These are phyloP conservation scores for Bombardia bombarda DNA, from an alignment of 495 filamentous ascomycete genomes.

Conservation along the genomic window DNA sequence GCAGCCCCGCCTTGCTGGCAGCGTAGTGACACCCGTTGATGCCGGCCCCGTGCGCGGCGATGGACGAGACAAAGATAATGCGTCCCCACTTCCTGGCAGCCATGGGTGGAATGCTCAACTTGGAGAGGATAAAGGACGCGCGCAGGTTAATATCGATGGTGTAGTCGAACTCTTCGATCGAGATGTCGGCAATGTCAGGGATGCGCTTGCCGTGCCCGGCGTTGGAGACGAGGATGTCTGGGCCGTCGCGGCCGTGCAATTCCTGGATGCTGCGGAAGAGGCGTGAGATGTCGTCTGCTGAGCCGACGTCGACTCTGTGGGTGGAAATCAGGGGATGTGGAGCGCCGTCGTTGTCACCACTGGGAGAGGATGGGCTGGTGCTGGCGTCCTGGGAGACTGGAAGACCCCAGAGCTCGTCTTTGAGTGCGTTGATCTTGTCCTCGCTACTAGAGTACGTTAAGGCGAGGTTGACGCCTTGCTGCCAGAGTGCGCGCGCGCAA, in stretches of 20 bases:
- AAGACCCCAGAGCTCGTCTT: slow-evolving; percentile 21
- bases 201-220: slow-evolving; percentile 28
- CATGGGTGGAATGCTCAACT: slow-evolving; percentile 60
- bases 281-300: slow-evolving; percentile 39
- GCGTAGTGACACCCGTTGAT: slow-evolving; percentile 66
- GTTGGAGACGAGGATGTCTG: slow-evolving; percentile 55
- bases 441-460: slow-evolving; percentile 52
- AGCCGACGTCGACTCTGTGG: slow-evolving; percentile 50
- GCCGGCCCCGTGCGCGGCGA: slow-evolving; percentile 57
- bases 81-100: slow-evolving; percentile 54
- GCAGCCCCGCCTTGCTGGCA: slow-evolving; percentile 55
- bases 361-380: background rate
- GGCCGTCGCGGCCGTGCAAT: slow-evolving; percentile 41
- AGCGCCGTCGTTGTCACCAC: background rate
- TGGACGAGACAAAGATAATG: slow-evolving; percentile 60
- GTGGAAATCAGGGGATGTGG: slow-evolving; percentile 28
- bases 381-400: background rate
- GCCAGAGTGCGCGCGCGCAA: slow-evolving; percentile 47
- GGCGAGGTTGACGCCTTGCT: slow-evolving; percentile 47
- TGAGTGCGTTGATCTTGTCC: slow-evolving; percentile 37
- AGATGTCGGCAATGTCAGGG: slow-evolving; percentile 28
- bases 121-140: slow-evolving; percentile 56
- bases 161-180: slow-evolving; percentile 56
- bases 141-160: slow-evolving; percentile 59
- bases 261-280: slow-evolving; percentile 46